Conservation (phyloP, 768 basidiomycete genomes). For the Macrocybe gigantea region DNA sequence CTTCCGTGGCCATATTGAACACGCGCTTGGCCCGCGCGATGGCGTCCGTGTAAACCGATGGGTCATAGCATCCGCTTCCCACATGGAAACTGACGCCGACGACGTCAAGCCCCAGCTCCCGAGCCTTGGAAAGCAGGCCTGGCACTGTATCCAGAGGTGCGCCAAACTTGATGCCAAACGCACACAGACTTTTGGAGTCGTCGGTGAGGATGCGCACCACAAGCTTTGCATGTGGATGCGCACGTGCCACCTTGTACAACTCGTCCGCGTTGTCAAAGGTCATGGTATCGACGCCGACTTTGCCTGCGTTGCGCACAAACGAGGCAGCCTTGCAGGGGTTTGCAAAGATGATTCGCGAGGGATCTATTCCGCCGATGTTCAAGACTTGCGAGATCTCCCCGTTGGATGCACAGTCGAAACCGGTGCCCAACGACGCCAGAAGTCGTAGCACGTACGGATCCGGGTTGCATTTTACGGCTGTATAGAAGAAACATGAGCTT, state of each 20-base stretch:
- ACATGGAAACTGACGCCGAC: conserved; percentile 98
- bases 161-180: conserved; percentile 95
- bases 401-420: conserved; percentile 97
- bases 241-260: conserved; percentile 83
- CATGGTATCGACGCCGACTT: conserved; percentile 82
- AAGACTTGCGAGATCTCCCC: conserved; percentile 86
- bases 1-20: conserved; percentile 81
- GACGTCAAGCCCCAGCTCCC: conserved; percentile 75
- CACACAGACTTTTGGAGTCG: conserved; percentile 91
- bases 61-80: conserved; percentile 94
- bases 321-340: conserved; percentile 98
- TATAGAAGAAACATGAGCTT: conserved; percentile 15
- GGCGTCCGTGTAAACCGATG: conserved; percentile 85
- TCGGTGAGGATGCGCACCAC: conserved; percentile 97
- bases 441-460: conserved; percentile 92
- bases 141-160: conserved; percentile 81
- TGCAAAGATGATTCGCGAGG: conserved; percentile 89
- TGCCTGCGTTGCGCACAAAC: conserved; percentile 83
- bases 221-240: conserved; percentile 77
- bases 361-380: conserved; percentile 63
- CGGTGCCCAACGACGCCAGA: conserved; percentile 82
- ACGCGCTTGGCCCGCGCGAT: conserved; percentile 74
- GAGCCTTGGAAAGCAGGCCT: conserved; percentile 71
- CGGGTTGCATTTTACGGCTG: conserved; percentile 97
- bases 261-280: conserved; percentile 99